phyloP scores from a whole-genome alignment of 352 stramenopile genomes.

The Globisporangium recalcitrans region DNA sequence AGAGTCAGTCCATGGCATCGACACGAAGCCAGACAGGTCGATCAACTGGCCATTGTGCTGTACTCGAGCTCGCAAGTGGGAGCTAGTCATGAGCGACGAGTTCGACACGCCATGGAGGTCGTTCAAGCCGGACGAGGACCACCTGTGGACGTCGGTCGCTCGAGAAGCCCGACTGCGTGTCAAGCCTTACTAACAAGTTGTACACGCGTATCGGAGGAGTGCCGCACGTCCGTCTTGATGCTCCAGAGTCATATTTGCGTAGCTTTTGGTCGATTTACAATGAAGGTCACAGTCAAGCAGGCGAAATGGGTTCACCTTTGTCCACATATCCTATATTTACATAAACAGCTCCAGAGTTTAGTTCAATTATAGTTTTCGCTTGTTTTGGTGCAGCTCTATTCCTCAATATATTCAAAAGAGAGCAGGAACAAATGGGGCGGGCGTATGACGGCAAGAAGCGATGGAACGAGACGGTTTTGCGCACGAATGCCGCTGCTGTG shows the following conservation, averaged over 20 bases:
- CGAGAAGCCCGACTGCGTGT: background rate
- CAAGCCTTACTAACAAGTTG: too few species aligned
- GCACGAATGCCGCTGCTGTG: conserved; percentile 25
- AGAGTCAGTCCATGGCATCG: too few species aligned
- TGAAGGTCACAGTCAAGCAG: too few species aligned
- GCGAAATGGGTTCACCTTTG: too few species aligned
- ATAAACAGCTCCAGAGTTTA: too few species aligned
- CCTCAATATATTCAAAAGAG: background rate
- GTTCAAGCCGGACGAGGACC: conserved; percentile 90
- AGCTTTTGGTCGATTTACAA: too few species aligned
- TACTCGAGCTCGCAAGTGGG: conserved; percentile 19
- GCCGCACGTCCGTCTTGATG: too few species aligned
- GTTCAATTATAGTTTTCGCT: too few species aligned
- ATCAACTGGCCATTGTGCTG: background rate
- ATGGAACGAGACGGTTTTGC: conserved; percentile 79
- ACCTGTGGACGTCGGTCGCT: conserved; percentile 85
- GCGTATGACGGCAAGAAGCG: conserved; percentile 79
- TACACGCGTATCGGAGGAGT: too few species aligned
- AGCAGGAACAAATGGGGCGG: conserved; percentile 48
- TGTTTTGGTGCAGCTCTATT: too few species aligned
- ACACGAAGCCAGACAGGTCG: background rate
- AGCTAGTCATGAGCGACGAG: conserved; percentile 75
- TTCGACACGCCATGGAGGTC: conserved; percentile 60
- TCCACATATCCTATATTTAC: too few species aligned
- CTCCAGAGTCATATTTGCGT: too few species aligned